Percentiles rank a stretch among this genome's conserved stretches.
Evolutionary conservation across 2,329 filamentous ascomycete species (phyloP).

Genomic region (Emmonsiellopsis sp.): DNA sequence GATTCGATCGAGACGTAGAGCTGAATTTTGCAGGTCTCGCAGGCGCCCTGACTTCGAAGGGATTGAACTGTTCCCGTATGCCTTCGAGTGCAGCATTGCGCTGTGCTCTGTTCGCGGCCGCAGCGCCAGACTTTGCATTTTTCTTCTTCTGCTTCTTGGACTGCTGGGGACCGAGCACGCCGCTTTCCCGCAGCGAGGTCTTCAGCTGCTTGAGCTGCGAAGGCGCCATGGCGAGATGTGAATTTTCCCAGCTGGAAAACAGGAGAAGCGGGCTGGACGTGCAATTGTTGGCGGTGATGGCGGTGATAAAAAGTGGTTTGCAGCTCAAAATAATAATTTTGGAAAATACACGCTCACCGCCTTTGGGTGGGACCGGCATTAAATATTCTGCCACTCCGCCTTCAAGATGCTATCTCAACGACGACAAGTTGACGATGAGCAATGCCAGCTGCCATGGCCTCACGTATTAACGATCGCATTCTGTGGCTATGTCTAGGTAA

Average conservation of each 20-base stretch:
- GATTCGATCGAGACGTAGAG: conserved; percentile 52
- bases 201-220: conserved; percentile 97
- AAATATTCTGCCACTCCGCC: conserved; percentile 19
- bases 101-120: conserved; percentile 65
- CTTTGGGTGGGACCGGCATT: conserved; percentile 18
- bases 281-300: conserved; percentile 7
- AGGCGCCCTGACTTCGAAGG: conserved; percentile 84
- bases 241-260: neutral
- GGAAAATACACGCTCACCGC: conserved; percentile 28
- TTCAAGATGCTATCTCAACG: conserved; percentile 9
- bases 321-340: conserved; percentile 16
- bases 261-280: conserved; percentile 5
- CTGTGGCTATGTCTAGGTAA: conserved; percentile 33
- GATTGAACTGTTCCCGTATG: conserved; percentile 95
- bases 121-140: conserved; percentile 56
- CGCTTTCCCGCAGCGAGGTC: conserved; percentile 77
- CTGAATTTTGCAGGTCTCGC: conserved; percentile 75
- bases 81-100: conserved; percentile 68
- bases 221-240: conserved; percentile 61
- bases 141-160: conserved; percentile 91
- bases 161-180: conserved; percentile 81
- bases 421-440: neutral
- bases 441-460: conserved; percentile 21
- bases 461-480: conserved; percentile 27
- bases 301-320: conserved; percentile 14